Conservation (phyloP, 1,284 basidiomycete genomes). For the Porodaedalea pini region DNA sequence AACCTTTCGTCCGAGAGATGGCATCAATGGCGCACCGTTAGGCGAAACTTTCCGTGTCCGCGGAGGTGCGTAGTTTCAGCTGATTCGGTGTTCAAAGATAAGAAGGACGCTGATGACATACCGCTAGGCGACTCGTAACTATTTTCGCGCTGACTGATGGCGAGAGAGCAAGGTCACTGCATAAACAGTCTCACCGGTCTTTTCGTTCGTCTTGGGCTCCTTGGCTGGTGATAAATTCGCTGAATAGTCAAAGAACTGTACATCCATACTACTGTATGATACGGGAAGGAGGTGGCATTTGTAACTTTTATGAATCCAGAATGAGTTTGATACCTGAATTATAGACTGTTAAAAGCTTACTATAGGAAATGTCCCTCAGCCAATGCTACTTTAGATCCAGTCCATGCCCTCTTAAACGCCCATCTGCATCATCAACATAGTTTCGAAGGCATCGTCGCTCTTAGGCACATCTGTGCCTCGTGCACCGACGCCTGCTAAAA, state of each 20-base stretch:
- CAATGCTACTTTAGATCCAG: background rate
- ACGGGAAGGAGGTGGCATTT: too few relatives aligned
- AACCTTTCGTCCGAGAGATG: slow-evolving; percentile 12
- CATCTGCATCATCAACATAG: slow-evolving; percentile 55
- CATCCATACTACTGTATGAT: too few relatives aligned
- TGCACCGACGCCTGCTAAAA: slow-evolving; percentile 55
- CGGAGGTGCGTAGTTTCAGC: background rate
- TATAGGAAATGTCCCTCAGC: too few relatives aligned
- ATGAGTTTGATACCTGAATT: too few relatives aligned
- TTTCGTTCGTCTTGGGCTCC: background rate
- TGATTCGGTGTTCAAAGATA: background rate
- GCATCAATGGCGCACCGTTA: background rate
- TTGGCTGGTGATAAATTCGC: background rate
- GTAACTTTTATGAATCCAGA: too few relatives aligned
- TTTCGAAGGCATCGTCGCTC: slow-evolving; percentile 66
- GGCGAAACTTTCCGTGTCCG: slow-evolving; percentile 16
- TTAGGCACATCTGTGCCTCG: slow-evolving; percentile 41
- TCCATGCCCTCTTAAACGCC: slow-evolving; percentile 21
- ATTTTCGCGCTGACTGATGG: background rate
- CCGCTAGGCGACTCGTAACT: background rate
- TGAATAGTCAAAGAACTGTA: too few relatives aligned
- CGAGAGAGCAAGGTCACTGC: background rate
- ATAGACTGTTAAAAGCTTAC: too few relatives aligned
- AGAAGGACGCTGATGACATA: background rate
- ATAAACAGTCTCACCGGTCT: too few relatives aligned